phyloP scores from a whole-genome alignment of 257 asterid genomes.

The Solanum tarapatanum region DNA sequence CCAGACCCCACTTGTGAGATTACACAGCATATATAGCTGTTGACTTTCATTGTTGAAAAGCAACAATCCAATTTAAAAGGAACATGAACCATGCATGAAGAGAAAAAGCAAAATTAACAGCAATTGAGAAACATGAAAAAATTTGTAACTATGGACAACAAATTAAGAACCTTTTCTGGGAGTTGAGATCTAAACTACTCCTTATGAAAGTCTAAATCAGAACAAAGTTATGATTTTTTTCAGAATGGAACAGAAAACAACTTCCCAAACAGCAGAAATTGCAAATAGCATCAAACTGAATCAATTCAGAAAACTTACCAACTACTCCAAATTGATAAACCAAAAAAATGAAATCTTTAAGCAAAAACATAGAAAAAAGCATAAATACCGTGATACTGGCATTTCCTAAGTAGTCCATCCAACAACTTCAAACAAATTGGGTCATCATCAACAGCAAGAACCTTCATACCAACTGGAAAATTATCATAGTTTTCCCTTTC shows the following conservation, averaged over 20 bases:
- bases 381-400: conserved; percentile 64
- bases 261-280: background rate
- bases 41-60: background rate
- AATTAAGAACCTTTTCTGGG: background rate
- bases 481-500: conserved; percentile 28
- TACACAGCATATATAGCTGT: background rate
- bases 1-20: background rate
- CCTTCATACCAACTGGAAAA: conserved; percentile 75
- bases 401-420: conserved; percentile 61
- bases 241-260: background rate
- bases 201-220: background rate
- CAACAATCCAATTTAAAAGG: background rate
- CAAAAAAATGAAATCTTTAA: background rate
- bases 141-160: background rate
- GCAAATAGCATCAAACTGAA: background rate
- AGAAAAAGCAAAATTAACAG: background rate
- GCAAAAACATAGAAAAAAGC: background rate
- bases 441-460: conserved; percentile 91
- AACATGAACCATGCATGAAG: background rate
- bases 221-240: background rate
- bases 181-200: background rate
- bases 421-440: conserved; percentile 60
- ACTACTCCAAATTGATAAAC: background rate
- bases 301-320: background rate
- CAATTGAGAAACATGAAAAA: background rate